Conservation (phyloP, 495 filamentous ascomycete genomes). For the Penicillium angulare region DNA sequence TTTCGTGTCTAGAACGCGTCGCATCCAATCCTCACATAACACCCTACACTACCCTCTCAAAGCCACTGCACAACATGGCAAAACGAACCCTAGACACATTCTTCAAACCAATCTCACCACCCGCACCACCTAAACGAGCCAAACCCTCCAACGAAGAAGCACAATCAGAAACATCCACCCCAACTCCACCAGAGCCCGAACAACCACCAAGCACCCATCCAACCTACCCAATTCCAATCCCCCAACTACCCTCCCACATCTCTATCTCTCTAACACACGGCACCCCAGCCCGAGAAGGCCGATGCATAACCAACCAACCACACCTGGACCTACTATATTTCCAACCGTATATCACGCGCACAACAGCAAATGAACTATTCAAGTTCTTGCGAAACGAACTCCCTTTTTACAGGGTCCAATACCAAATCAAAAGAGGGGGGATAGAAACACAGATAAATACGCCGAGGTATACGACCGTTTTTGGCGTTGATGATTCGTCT, state of each 20-base stretch:
- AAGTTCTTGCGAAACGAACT: conserved; percentile 59
- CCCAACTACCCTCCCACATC: conserved; percentile 50
- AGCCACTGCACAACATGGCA: no score
- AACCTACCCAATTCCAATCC: conserved; percentile 63
- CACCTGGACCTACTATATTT: conserved; percentile 68
- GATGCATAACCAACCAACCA: conserved; percentile 55
- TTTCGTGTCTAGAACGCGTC: neutral
- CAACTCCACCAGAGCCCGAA: neutral
- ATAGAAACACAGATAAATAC: conserved; percentile 61
- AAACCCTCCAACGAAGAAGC: conserved; percentile 5
- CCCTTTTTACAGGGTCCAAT: conserved; percentile 72
- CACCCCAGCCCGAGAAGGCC: conserved; percentile 13
- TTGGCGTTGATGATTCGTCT: conserved; percentile 64
- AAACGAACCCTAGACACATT: conserved; percentile 29
- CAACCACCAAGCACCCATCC: conserved; percentile 43
- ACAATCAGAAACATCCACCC: neutral
- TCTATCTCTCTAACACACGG: conserved; percentile 30
- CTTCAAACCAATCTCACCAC: conserved; percentile 16
- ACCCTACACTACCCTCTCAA: no score
- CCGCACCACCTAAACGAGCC: conserved; percentile 10
- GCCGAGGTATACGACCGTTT: conserved; percentile 69
- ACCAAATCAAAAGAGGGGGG: conserved; percentile 60
- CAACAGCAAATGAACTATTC: conserved; percentile 57
- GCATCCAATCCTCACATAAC: neutral
- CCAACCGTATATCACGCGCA: conserved; percentile 58